These are phyloP conservation scores for Fusarium chuoi DNA, from an alignment of 2,329 filamentous ascomycete genomes.

Conservation along the genomic window DNA sequence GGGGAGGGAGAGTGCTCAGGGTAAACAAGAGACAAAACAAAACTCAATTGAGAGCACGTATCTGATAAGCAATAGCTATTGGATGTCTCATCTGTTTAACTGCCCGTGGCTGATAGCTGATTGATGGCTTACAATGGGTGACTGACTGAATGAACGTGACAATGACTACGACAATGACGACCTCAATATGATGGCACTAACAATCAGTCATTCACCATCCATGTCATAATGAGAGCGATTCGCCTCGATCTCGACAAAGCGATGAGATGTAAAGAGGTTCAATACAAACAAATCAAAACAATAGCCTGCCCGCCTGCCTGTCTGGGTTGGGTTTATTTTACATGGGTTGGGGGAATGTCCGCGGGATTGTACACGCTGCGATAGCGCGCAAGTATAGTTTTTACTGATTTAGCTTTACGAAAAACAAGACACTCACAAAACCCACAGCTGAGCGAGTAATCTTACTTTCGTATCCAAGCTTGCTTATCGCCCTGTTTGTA, in stretches of 20 bases:
- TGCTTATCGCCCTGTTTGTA: slow-evolving; percentile 9
- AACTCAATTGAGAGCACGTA: slow-evolving; percentile 18
- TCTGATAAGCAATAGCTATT: slow-evolving; percentile 10
- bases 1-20: slow-evolving; percentile 7
- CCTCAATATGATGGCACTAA: slow-evolving; percentile 1
- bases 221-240: slow-evolving; percentile 17
- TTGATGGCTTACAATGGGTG: slow-evolving; percentile 19
- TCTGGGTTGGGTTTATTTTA: neutral
- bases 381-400: slow-evolving; percentile 2
- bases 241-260: slow-evolving; percentile 19
- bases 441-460: slow-evolving; percentile 8
- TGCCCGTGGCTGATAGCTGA: slow-evolving; percentile 31
- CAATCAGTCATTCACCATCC: slow-evolving; percentile 16
- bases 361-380: neutral
- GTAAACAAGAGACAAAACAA: slow-evolving; percentile 26
- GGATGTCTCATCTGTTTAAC: slow-evolving; percentile 7
- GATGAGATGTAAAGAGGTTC: slow-evolving; percentile 3
- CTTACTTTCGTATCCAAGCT: slow-evolving; percentile 22
- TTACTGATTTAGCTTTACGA: slow-evolving; percentile 7
- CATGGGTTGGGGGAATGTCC: slow-evolving; percentile 30
- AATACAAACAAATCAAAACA: slow-evolving; percentile 18
- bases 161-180: slow-evolving; percentile 4
- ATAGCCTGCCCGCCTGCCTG: slow-evolving; percentile 3
- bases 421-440: slow-evolving; percentile 4
- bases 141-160: neutral